Evolutionary conservation across 352 stramenopile genomes (phyloP).

Genomic region (Globisporangium cystogenes): DNA sequence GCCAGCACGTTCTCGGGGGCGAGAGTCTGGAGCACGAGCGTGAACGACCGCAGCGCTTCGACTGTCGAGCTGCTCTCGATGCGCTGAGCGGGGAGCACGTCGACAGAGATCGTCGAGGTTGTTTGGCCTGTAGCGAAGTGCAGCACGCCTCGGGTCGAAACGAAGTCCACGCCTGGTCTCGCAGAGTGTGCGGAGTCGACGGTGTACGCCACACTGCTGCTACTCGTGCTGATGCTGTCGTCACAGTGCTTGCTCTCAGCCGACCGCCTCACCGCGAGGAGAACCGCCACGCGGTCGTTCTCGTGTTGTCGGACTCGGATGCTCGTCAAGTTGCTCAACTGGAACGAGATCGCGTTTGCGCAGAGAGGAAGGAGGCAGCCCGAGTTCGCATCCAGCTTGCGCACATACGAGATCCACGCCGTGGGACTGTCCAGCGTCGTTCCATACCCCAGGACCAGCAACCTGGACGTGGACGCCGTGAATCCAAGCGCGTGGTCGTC

Average conservation of each 20-base stretch:
- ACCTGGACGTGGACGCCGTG: not conserved
- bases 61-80: slow-evolving; percentile 1
- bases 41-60: slow-evolving; percentile 1
- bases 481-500: slow-evolving; percentile 5
- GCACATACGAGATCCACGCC: not conserved
- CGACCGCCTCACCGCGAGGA: not conserved
- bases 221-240: slow-evolving; percentile 1
- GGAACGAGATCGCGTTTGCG: slow-evolving; percentile 8
- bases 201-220: slow-evolving; percentile 14
- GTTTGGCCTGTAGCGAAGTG: slow-evolving; percentile 18
- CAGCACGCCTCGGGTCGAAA: slow-evolving; percentile 16
- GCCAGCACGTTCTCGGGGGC: not conserved
- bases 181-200: slow-evolving; percentile 4
- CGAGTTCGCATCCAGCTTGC: slow-evolving; percentile 1
- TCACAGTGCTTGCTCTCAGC: slow-evolving; percentile 5
- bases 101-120: slow-evolving; percentile 17
- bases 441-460: slow-evolving; percentile 7
- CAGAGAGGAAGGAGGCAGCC: slow-evolving; percentile 3
- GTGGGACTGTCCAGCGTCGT: not conserved
- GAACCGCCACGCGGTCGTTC: slow-evolving; percentile 2
- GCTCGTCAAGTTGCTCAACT: slow-evolving; percentile 1
- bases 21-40: slow-evolving; percentile 5
- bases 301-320: slow-evolving; percentile 6
- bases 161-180: slow-evolving; percentile 18
- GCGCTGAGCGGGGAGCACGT: slow-evolving; percentile 16